Percentiles rank a stretch among this genome's conserved stretches.
phyloP scores from a whole-genome alignment of 345 rosid species.

The Cardamine resedifolia region DNA sequence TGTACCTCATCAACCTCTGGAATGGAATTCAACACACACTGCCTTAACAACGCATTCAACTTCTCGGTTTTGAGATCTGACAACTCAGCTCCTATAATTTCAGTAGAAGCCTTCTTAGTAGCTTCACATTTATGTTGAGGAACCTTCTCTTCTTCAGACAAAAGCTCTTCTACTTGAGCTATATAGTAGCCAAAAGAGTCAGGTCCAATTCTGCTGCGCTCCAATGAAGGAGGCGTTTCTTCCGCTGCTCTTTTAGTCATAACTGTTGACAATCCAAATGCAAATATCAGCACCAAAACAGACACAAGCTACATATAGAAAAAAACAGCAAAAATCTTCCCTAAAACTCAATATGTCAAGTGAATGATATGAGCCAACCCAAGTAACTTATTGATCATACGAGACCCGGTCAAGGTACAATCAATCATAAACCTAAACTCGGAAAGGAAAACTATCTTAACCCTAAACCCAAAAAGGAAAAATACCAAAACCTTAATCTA shows the following conservation, averaged over 20 bases:
- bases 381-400: not conserved
- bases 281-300: constrained; percentile 21
- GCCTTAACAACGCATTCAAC: constrained; percentile 33
- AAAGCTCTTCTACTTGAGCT: constrained; percentile 26
- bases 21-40: constrained; percentile 17
- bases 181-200: constrained; percentile 22
- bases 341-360: not conserved
- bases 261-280: constrained; percentile 5
- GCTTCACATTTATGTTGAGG: not conserved
- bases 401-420: not conserved
- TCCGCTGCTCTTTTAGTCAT: constrained; percentile 28
- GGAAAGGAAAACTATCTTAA: too few relatives aligned
- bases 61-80: constrained; percentile 24
- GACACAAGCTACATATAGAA: not conserved
- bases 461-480: too few relatives aligned
- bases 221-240: constrained; percentile 16
- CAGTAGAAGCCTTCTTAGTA: constrained; percentile 7
- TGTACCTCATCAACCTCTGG: constrained; percentile 33
- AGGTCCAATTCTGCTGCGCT: constrained; percentile 2
- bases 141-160: constrained; percentile 28
- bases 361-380: not conserved
- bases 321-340: not conserved
- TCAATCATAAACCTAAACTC: too few relatives aligned
- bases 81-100: constrained; percentile 29
- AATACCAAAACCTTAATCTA: too few relatives aligned